phyloP scores from a whole-genome alignment of 148 eudicot genomes.

The Cornus florida region DNA sequence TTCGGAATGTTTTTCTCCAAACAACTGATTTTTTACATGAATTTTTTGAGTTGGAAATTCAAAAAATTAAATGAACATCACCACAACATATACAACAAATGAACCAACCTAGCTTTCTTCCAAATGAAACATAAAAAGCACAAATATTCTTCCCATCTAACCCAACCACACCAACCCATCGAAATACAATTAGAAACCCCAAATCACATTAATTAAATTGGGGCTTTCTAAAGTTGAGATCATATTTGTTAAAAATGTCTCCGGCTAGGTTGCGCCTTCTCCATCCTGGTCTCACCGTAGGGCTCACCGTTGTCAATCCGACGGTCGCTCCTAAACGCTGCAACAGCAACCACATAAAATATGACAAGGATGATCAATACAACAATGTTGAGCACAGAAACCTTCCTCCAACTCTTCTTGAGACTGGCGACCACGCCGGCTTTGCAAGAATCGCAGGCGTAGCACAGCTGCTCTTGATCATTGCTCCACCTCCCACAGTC shows the following conservation, averaged over 20 bases:
- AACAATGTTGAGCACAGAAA: constrained; percentile 75
- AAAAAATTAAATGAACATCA: too few species aligned
- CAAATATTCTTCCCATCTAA: too few species aligned
- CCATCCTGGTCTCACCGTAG: constrained; percentile 84
- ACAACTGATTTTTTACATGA: too few species aligned
- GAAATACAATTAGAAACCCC: too few species aligned
- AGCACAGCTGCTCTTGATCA: constrained; percentile 70
- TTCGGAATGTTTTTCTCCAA: too few species aligned
- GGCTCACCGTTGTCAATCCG: constrained; percentile 81
- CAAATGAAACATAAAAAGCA: too few species aligned
- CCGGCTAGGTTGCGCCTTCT: constrained; percentile 71
- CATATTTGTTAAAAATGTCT: constrained; percentile 41
- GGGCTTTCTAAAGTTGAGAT: too few species aligned
- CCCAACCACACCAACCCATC: too few species aligned
- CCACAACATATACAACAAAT: too few species aligned
- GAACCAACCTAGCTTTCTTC: too few species aligned
- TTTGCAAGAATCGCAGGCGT: constrained; percentile 75
- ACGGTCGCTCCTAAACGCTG: constrained; percentile 84
- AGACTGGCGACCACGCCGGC: constrained; percentile 91
- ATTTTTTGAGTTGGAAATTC: too few species aligned
- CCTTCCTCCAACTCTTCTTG: constrained; percentile 91
- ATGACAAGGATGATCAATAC: constrained; percentile 74
- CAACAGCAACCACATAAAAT: constrained; percentile 64
- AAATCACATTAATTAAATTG: too few species aligned
- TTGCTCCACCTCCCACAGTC: constrained; percentile 80